Base-by-base conservation (phyloP, 352 stramenopile species). In the Blastocystis sp. region DNA sequence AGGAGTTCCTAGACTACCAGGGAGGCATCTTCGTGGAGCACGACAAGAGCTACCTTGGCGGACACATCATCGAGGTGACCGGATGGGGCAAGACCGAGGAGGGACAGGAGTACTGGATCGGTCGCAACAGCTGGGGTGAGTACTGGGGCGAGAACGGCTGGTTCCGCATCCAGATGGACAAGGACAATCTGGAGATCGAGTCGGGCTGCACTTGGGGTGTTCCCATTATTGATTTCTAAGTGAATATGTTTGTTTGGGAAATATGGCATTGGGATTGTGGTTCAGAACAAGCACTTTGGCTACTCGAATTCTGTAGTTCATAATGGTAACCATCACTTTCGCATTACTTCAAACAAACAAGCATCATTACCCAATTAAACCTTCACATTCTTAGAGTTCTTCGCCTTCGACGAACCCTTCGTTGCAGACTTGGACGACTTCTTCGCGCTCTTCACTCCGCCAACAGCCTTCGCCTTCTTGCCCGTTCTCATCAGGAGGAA, bases 101-200 rank as follows among this genome's bases (percentile, higher is more conserved):
- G 54, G 92, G 90, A 29, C 89, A 92, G 69, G 93, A 96, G 87
- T 96, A 96, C 87, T 96, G 91, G 92, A 94, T 96, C 44, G 93
- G 91, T 36, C 90, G 93, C 59, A 96, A 96, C 88, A 92, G 90
- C 69, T 96, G 93, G 93, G 92, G 92, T 4, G 94, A 48, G 18
- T 94, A 96, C 88, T 96, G 92, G 92, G 93, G 93, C 34, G 92
- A 95, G 87, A 91, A 96, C 54, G 93, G 93, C 56, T 96, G 92
- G 91, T 96, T 95, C 90, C 90, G 91, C 71, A 94, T 96, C 67
- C 84, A 91, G 75, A 94, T 93, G 90, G 90, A 94, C 87, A 90
- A 93, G 88, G 92, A 96, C 89, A 94, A 95, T 87, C 86, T 95
- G 53, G 91, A 91, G 48, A 94, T 95, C 65, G 92, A 94, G 87